Evolutionary conservation across 2,329 filamentous ascomycete species (phyloP), one percentile per base, ranked within the genome.

Genomic region (Erysiphe pisi): DNA sequence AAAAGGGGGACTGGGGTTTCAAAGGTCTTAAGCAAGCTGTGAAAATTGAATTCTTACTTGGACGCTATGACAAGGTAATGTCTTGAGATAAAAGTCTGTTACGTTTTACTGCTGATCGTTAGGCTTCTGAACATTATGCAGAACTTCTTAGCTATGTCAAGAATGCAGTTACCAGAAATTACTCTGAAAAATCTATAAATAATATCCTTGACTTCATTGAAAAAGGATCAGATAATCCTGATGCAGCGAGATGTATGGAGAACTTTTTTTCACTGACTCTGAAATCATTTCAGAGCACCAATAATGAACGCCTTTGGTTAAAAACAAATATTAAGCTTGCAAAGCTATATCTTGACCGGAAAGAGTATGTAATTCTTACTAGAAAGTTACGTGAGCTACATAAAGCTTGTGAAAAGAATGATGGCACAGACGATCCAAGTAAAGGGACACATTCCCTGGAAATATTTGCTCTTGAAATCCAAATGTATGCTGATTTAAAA

Each of bases 181-280:
- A 98, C 84, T 97, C 95, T 0, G 95, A 99, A 84, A 98, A 98
- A 83, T 98, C 94, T 18, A 97, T 99, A 85, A 98, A 98, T 84
- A 98, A 97, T 83, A 97, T 99, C 90, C 89, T 99, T 71, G 95
- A 98, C 84, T 97, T 91, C 82, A 95, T 99, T 79, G 94, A 98
- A 83, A 98, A 97, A 84, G 92, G 89, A n/a, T 86, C 89, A 18
- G 87, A 90, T 58, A 90, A 90, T 77, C 90, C 90, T 77, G 87
- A 89, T 11, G 90, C 91, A 36, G 91, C 91, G 81, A 86, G 88
- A 79, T 94, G 91, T 83, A 96, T 98, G 89, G 94, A 97, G 83
- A 88, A 93, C 79, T 97, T 99, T 85, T 99, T 98, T 84, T 94
- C 93, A 0, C 85, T 95, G 80, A 99, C 95, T 0, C 89, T 99